These are phyloP conservation scores for Simmondsia chinensis DNA, from an alignment of 148 eudicot species.

Conservation along the genomic window DNA sequence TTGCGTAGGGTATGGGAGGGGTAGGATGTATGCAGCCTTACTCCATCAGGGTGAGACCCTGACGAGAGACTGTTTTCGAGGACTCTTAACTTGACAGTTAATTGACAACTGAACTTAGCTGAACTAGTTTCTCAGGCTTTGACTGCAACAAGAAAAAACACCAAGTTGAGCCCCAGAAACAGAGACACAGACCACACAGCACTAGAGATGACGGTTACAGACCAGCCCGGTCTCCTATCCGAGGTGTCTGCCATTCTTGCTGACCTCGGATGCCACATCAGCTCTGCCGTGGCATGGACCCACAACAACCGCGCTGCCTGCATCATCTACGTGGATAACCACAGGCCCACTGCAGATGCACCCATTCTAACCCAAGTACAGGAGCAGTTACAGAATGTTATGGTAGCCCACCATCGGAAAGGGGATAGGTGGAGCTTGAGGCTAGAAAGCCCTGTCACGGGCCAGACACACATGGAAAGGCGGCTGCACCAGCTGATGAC, in stretches of 20 bases:
- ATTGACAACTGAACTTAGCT: too few relatives aligned
- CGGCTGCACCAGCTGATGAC: constrained; percentile 88
- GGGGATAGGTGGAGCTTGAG: constrained; percentile 49
- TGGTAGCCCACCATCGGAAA: constrained; percentile 50
- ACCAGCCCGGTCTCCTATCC: constrained; percentile 74
- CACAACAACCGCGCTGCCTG: constrained; percentile 67
- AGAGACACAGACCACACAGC: constrained; percentile 37
- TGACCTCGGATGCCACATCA: constrained; percentile 56
- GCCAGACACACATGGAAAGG: constrained; percentile 60
- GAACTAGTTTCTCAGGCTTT: constrained; percentile 33
- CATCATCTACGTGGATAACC: constrained; percentile 57
- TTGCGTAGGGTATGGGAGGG: too few relatives aligned
- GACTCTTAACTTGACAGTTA: not conserved
- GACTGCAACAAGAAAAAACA: constrained; percentile 33
- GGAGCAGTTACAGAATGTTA: constrained; percentile 49
- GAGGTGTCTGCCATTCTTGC: constrained; percentile 69
- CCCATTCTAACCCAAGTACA: constrained; percentile 32
- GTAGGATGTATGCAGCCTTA: too few relatives aligned
- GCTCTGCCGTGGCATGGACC: constrained; percentile 73
- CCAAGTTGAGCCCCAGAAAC: constrained; percentile 25
- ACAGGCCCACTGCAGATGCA: constrained; percentile 29
- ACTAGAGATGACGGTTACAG: constrained; percentile 64
- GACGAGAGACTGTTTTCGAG: too few relatives aligned
- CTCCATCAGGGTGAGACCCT: too few relatives aligned
- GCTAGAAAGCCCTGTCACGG: constrained; percentile 19